Evolutionary conservation across 805 yeast genomes (phyloP).

Genomic region (Candida loeiensis): DNA sequence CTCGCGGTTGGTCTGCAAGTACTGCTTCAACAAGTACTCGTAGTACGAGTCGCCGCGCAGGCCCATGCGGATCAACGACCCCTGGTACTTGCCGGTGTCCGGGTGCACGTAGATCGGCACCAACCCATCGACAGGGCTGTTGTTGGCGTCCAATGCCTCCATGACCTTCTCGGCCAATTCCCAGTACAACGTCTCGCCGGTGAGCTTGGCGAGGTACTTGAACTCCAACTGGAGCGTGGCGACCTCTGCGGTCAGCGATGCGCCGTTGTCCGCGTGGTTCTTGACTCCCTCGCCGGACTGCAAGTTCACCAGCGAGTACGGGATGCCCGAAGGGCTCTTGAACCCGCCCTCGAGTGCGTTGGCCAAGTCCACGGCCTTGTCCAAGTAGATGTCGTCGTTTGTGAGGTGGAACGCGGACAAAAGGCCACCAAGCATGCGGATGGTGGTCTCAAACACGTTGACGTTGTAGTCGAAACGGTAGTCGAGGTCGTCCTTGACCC

Average conservation of each 20-base stretch:
- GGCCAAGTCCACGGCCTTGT: constrained; percentile 76
- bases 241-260: constrained; percentile 86
- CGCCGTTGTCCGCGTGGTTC: constrained; percentile 68
- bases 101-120: constrained; percentile 81
- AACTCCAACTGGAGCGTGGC: constrained; percentile 84
- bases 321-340: constrained; percentile 63
- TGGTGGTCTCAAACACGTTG: constrained; percentile 90
- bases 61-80: constrained; percentile 70
- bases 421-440: constrained; percentile 91
- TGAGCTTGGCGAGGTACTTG: constrained; percentile 72
- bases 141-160: constrained; percentile 61
- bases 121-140: constrained; percentile 61
- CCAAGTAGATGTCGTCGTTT: constrained; percentile 64
- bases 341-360: constrained; percentile 69
- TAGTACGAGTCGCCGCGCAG: constrained; percentile 93
- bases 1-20: constrained; percentile 65
- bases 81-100: constrained; percentile 65
- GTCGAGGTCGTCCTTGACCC: constrained; percentile 69
- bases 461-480: constrained; percentile 73
- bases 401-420: constrained; percentile 75
- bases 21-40: constrained; percentile 83
- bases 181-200: constrained; percentile 82
- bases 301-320: constrained; percentile 76
- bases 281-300: constrained; percentile 55
- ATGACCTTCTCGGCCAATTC: constrained; percentile 70